Evolutionary conservation across 73 alveolate species (phyloP).

Genomic region (Blepharisma japonicum): DNA sequence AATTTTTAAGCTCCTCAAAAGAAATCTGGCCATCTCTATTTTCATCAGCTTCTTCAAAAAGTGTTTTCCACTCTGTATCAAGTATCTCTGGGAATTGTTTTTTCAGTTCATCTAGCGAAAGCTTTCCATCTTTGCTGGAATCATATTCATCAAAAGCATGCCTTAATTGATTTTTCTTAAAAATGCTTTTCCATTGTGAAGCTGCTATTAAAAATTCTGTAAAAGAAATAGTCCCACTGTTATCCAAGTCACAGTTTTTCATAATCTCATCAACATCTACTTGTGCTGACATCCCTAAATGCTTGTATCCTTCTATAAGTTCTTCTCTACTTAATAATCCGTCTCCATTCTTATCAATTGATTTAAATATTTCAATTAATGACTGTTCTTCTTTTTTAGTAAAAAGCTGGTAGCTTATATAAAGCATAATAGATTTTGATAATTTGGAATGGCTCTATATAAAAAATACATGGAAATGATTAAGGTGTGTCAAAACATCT

Average conservation of each 20-base stretch:
- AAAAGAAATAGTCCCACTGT: background rate
- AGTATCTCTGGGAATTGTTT: too few species aligned
- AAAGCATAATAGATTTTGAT: conserved; percentile 41
- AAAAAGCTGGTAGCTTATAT: conserved; percentile 39
- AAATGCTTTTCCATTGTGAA: background rate
- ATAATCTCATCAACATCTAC: background rate
- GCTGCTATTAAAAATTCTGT: background rate
- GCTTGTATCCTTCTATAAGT: conserved; percentile 65
- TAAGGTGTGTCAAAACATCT: conserved; percentile 36
- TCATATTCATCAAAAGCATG: too few species aligned
- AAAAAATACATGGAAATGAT: conserved; percentile 29
- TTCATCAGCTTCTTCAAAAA: conserved; percentile 15
- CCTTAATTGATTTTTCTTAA: background rate
- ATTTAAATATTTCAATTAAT: conserved; percentile 46
- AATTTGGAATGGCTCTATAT: conserved; percentile 40
- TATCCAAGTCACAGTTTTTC: background rate
- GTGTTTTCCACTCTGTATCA: background rate
- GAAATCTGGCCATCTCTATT: conserved; percentile 21
- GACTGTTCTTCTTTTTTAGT: conserved; percentile 47
- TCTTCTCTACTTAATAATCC: conserved; percentile 77
- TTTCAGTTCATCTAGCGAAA: too few species aligned
- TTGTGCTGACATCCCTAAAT: conserved; percentile 19
- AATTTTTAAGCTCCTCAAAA: conserved; percentile 4
- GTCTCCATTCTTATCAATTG: conserved; percentile 73
- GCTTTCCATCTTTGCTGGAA: too few species aligned